Evolutionary conservation across 169 alveolate genomes (phyloP), one percentile per base, ranked within the genome.

Genomic region (Cryptosporidium ubiquitum): DNA sequence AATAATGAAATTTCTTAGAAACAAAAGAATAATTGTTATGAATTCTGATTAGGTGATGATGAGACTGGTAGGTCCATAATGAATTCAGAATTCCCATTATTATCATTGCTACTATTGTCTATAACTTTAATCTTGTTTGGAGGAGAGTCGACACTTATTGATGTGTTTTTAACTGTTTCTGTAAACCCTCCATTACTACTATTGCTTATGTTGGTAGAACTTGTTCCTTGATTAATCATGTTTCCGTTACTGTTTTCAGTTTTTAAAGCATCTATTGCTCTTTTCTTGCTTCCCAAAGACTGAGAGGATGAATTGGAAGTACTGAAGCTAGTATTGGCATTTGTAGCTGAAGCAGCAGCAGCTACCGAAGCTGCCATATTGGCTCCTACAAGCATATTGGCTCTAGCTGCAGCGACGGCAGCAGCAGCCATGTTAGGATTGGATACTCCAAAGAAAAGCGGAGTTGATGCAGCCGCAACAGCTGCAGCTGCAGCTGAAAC

Each of bases 381-480:
- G 31, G 52, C 71, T 33, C 71, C 71, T 9, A 33, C 33, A 12
- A 64, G 2, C 71, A 64, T 64, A 7, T 64, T 64, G 39, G 71
- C 71, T 14, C 71, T 55, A 14, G 40, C 37, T 51, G 69, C 51
- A 3, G 85, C 85, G 16, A 49, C 70, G 1, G 85, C 70, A 49
- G 70, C 70, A 29, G 75, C 75, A 7, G 89, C 89, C 29, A 79
- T 49, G 5, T n/a, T 47, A 10, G 89, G 89, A 64, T 79, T 79
- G 14, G 89, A 44, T 5, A 64, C 51, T 10, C 89, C 75, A 64
- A 79, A 79, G 37, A 79, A 79, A n/a, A 79, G 60, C 6, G 89
- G 75, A 29, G 71, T 44, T 23, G 89, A 35, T 7, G 85, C 61
- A 14, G 51, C 68, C 16, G 68, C 69, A 1, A 49, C 85, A 6